Evolutionary conservation across 768 basidiomycete species (phyloP), one percentile per base, ranked within the genome.

Genomic region (Tylopilus vinaceipallidus): DNA sequence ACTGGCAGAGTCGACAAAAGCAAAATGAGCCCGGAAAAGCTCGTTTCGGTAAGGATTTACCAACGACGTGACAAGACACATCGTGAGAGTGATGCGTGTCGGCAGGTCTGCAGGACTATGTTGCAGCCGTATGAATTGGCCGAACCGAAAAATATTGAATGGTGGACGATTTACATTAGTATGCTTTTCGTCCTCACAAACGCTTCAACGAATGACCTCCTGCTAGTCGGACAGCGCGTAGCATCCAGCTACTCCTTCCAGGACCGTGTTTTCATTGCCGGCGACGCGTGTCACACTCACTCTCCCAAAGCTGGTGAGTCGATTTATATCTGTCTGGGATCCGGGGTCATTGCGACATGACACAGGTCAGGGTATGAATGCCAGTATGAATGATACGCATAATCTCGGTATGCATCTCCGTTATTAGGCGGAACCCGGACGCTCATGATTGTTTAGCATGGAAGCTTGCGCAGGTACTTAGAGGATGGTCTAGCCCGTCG

Each of bases 161-260:
- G 86, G 86, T 87, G 82, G 81, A 86, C 86, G 3, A 75, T 84
- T 20, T 90, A 88, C 57, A 77, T 77, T 54, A 81, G 85, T 86
- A 82, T 42, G 22, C 19, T 46, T 34, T 53, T 36, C 24, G 47
- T 53, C 45, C 29, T 37, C 29, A 36, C 7, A 11, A n/a, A n/a
- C n/a, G n/a, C n/a, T n/a, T 34, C 14, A 39, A n/a, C n/a, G 41
- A 29, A 16, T 14, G 33, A 14, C 4, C 11, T 24, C n/a, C n/a
- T 16, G 6, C 38, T n/a, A 86, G 87, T 89, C 49, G 86, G 86
- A 2, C 88, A 90, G 59, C 80, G 87, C 12, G 82, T 90, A 2
- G 86, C 87, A 6, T 77, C 83, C 6, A 71, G 69, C 11, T 90
- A 77, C 63, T 80, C 80, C 20, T 67, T 76, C 3, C 62, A 78